phyloP scores from a whole-genome alignment of 805 yeast genomes.

The Nakazawaea siamensis region DNA sequence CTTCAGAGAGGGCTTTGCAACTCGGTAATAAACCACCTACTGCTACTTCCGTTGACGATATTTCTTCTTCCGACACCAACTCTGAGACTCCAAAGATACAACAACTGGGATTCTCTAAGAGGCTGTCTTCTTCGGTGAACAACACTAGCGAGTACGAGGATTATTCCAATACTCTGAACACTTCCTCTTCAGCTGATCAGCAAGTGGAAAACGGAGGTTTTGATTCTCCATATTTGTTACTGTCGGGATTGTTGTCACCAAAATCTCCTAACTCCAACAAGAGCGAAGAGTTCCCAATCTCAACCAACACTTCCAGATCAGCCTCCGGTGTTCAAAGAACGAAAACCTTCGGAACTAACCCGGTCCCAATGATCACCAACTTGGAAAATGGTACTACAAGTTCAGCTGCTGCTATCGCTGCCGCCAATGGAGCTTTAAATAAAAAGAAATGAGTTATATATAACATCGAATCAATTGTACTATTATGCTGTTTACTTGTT shows the following conservation, averaged over 20 bases:
- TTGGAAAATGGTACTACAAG: slow-evolving; percentile 12
- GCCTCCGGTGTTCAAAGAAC: slow-evolving; percentile 8
- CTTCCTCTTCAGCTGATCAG: neutral
- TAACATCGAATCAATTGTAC: too few species aligned
- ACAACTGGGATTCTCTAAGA: too few species aligned
- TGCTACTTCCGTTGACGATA: slow-evolving; percentile 2
- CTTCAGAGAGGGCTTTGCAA: slow-evolving; percentile 45
- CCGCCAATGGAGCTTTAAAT: slow-evolving; percentile 3
- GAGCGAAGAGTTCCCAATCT: slow-evolving; percentile 8
- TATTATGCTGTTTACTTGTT: too few species aligned
- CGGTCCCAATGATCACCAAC: slow-evolving; percentile 13
- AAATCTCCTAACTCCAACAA: slow-evolving; percentile 19
- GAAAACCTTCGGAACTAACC: slow-evolving; percentile 12
- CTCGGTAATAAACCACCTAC: slow-evolving; percentile 31
- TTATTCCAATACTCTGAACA: neutral
- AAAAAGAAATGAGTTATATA: slow-evolving; percentile 1
- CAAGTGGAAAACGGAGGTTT: slow-evolving; percentile 31
- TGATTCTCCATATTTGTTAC: slow-evolving; percentile 60
- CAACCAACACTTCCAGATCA: neutral
- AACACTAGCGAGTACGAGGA: slow-evolving; percentile 18
- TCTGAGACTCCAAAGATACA: slow-evolving; percentile 13
- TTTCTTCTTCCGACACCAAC: slow-evolving; percentile 6
- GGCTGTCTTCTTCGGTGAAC: slow-evolving; percentile 8
- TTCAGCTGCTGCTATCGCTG: slow-evolving; percentile 7
- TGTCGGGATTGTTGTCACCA: slow-evolving; percentile 55